phyloP scores from a whole-genome alignment of 192 early-diverging fungal genomes.

The Linnemannia schmuckeri region DNA sequence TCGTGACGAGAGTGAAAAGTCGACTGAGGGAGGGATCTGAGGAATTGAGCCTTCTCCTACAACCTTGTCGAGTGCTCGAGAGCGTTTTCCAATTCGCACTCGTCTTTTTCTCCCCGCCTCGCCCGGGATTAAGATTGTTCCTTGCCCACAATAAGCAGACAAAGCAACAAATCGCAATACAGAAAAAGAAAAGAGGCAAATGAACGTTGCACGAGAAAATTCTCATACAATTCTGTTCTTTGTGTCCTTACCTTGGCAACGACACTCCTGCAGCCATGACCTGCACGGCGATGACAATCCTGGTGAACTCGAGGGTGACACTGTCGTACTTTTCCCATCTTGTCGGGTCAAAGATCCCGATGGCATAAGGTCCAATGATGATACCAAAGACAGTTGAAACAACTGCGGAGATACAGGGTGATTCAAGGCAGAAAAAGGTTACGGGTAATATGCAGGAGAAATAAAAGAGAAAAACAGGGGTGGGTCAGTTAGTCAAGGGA shows the following conservation, averaged over 20 bases:
- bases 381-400: conserved; percentile 90
- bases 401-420: conserved; percentile 58
- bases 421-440: neutral
- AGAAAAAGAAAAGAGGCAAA: neutral
- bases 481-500: neutral
- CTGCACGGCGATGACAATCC: conserved; percentile 88
- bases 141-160: neutral
- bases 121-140: conserved; percentile 35
- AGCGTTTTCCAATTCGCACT: neutral
- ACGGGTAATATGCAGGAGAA: neutral
- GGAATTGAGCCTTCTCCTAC: neutral
- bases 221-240: neutral
- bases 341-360: conserved; percentile 78
- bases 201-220: conserved; percentile 5
- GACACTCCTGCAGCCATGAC: conserved; percentile 90
- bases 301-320: conserved; percentile 79
- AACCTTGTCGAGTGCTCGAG: conserved; percentile 1
- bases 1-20: neutral
- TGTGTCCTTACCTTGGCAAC: conserved; percentile 73
- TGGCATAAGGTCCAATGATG: conserved; percentile 80
- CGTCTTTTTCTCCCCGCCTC: neutral
- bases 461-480: neutral
- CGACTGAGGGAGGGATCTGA: neutral
- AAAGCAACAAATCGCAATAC: neutral
- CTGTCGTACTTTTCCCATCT: conserved; percentile 64